These are phyloP conservation scores for Calonectria pauciramosa DNA, from an alignment of 2,329 filamentous ascomycete genomes.

Conservation along the genomic window DNA sequence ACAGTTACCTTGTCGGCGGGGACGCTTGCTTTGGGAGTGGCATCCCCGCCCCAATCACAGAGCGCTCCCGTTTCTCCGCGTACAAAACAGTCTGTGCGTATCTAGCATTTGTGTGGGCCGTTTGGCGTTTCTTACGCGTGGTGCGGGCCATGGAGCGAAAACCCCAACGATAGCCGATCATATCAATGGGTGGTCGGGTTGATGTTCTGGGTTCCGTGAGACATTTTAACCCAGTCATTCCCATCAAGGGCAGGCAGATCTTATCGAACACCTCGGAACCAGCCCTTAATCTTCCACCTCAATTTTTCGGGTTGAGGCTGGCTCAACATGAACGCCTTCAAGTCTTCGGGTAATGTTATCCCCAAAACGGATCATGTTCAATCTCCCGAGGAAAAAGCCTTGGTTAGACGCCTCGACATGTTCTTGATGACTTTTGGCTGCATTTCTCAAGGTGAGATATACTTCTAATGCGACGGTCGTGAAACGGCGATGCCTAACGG, in stretches of 20 bases:
- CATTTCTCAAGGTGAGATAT: constrained; percentile 18
- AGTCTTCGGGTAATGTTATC: background rate
- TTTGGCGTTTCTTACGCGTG: background rate
- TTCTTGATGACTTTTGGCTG: constrained; percentile 28
- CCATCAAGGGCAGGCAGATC: background rate
- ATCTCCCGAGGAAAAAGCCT: constrained; percentile 8
- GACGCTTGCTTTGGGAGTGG: background rate
- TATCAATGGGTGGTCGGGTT: background rate
- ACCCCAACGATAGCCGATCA: background rate
- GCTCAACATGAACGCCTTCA: background rate
- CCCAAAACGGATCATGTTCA: background rate
- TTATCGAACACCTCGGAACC: background rate
- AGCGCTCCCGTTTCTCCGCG: background rate
- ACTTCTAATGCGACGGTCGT: too few relatives aligned
- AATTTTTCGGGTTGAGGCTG: background rate
- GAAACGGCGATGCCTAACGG: background rate
- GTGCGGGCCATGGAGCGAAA: background rate
- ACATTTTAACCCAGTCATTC: background rate
- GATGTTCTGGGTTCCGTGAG: background rate
- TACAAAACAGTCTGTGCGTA: background rate
- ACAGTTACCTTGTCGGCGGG: background rate
- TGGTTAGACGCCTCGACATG: constrained; percentile 23
- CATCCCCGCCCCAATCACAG: background rate
- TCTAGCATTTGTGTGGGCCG: background rate
- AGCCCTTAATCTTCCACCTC: background rate